Conservation (phyloP, 768 basidiomycete species). For the Kwoniella sp. region DNA sequence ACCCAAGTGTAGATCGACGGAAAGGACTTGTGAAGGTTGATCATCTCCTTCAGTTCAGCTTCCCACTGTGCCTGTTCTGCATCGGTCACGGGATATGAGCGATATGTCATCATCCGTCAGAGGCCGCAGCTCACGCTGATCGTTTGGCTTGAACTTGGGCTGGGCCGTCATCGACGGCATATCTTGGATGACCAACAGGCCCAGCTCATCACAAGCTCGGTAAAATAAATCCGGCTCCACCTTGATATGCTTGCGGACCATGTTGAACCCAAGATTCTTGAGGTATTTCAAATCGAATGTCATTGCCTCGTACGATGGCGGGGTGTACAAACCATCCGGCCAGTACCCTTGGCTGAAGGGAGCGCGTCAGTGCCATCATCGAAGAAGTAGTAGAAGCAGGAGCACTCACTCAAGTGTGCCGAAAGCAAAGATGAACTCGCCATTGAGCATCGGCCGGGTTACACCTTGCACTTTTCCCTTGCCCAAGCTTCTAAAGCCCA, state of each 20-base stretch:
- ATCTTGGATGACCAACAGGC: constrained; percentile 27
- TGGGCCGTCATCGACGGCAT: constrained; percentile 19
- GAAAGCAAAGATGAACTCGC: constrained; percentile 20
- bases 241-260: constrained; percentile 32
- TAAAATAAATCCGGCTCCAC: constrained; percentile 29
- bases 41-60: constrained; percentile 14
- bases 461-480: constrained; percentile 14
- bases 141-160: constrained; percentile 6
- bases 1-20: constrained; percentile 28
- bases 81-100: not conserved
- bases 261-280: constrained; percentile 24
- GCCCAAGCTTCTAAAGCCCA: constrained; percentile 17
- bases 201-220: constrained; percentile 24
- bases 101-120: not conserved
- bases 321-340: constrained; percentile 29
- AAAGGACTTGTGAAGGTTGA: constrained; percentile 24
- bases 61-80: constrained; percentile 24
- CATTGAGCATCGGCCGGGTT: constrained; percentile 20
- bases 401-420: constrained; percentile 25
- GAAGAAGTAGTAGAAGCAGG: not conserved
- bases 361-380: not conserved
- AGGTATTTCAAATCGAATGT: constrained; percentile 21
- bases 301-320: constrained; percentile 26
- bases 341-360: constrained; percentile 24
- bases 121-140: constrained; percentile 3